Conservation (phyloP, 768 basidiomycete genomes). For the Lactarius indigo region DNA sequence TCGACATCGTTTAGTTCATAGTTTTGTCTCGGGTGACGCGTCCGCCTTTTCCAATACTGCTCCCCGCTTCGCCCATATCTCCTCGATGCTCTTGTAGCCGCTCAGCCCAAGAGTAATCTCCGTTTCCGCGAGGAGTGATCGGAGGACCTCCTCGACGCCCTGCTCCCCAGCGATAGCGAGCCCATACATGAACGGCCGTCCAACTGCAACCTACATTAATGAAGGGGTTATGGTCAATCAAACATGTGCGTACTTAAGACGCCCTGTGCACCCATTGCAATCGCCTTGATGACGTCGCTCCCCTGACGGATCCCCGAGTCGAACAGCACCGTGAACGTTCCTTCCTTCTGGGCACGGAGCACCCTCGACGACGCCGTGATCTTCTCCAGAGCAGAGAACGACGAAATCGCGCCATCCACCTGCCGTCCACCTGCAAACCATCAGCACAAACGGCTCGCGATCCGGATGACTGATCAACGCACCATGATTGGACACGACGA, state of each 20-base stretch:
- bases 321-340: conserved; percentile 66
- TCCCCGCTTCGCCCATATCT: conserved; percentile 58
- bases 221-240: too few species aligned
- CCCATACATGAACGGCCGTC: conserved; percentile 70
- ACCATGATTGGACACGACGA: conserved; percentile 83
- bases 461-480: conserved; percentile 14
- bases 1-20: conserved; percentile 1
- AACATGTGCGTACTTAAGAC: conserved; percentile 54
- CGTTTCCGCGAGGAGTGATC: conserved; percentile 62
- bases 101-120: conserved; percentile 60
- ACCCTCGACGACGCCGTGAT: conserved; percentile 64
- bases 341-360: conserved; percentile 51
- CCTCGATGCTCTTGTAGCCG: conserved; percentile 53
- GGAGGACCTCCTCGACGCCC: conserved; percentile 73
- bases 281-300: conserved; percentile 77
- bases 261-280: conserved; percentile 82
- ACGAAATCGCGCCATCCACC: conserved; percentile 73
- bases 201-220: conserved; percentile 42
- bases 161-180: conserved; percentile 64
- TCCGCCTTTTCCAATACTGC: conserved; percentile 47
- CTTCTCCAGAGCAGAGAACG: conserved; percentile 64
- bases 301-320: conserved; percentile 83
- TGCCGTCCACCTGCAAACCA: conserved; percentile 53
- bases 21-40: background rate
- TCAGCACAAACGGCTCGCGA: background rate